A percentile compares a stretch with the other conserved stretches of the same genome.
Evolutionary conservation across 163 green algal genomes (phyloP).

Genomic region (Picocystis sp.): DNA sequence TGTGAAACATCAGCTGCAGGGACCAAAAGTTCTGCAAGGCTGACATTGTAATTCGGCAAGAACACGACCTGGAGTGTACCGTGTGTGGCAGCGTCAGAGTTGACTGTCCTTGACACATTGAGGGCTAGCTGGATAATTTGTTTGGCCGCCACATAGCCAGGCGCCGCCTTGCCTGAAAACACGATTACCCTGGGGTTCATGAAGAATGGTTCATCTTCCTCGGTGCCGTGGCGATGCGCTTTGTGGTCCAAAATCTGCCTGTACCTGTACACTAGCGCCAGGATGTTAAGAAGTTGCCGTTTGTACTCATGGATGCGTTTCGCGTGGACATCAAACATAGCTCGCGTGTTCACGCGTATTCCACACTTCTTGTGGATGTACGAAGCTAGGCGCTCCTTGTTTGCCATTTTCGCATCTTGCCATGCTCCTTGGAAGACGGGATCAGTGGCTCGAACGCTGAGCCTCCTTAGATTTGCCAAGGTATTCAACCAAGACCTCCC

Average conservation of each 20-base stretch:
- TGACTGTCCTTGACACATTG: constrained; percentile 3
- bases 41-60: constrained; percentile 37
- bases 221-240: not conserved
- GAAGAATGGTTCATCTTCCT: not conserved
- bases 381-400: constrained; percentile 19
- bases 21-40: constrained; percentile 29
- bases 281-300: constrained; percentile 11
- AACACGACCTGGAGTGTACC: constrained; percentile 21
- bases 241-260: not conserved
- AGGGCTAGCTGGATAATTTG: constrained; percentile 28
- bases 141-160: constrained; percentile 27
- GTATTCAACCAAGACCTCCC: constrained; percentile 11
- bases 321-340: constrained; percentile 32
- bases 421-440: constrained; percentile 21
- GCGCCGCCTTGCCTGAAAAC: constrained; percentile 29
- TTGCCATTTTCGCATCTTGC: constrained; percentile 19
- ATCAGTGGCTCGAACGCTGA: constrained; percentile 9
- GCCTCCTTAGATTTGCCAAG: constrained; percentile 4
- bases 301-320: constrained; percentile 18
- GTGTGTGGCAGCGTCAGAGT: not conserved
- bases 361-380: constrained; percentile 17
- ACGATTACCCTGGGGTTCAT: constrained; percentile 11
- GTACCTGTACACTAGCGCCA: constrained; percentile 4
- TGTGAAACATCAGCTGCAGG: constrained; percentile 27
- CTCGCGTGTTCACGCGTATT: constrained; percentile 15